phyloP scores from a whole-genome alignment of 768 basidiomycete species.

The Tulasnella sp. region DNA sequence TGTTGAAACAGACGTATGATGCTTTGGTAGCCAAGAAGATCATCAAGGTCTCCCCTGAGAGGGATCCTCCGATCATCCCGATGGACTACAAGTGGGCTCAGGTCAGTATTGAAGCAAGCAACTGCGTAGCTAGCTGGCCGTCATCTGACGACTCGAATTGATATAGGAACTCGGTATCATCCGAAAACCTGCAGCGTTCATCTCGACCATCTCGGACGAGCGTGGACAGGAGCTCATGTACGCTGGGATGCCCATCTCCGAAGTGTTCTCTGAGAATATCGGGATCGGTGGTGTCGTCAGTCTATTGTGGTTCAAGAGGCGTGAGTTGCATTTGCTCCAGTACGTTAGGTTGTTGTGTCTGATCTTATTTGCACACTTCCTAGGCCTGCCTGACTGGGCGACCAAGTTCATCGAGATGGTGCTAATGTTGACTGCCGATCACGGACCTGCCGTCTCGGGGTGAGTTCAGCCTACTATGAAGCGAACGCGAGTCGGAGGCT shows the following conservation, averaged over 20 bases:
- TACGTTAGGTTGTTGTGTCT: neutral
- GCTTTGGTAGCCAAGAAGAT: conserved; percentile 57
- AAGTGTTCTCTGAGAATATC: conserved; percentile 96
- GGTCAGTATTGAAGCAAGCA: conserved; percentile 18
- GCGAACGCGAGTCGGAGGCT: neutral
- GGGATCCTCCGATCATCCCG: conserved; percentile 91
- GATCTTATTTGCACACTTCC: neutral
- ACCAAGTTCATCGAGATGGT: conserved; percentile 99
- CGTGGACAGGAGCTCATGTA: conserved; percentile 97
- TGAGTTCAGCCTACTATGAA: conserved; percentile 23
- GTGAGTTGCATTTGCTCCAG: conserved; percentile 17
- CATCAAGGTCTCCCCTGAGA: conserved; percentile 63
- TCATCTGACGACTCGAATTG: neutral
- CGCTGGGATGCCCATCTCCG: conserved; percentile 97
- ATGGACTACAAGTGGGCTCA: conserved; percentile 99
- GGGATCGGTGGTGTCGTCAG: conserved; percentile 94
- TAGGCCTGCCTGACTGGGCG: conserved; percentile 73
- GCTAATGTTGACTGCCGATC: conserved; percentile 96
- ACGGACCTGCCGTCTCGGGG: conserved; percentile 94
- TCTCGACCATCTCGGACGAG: conserved; percentile 98
- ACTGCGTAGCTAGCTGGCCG: neutral
- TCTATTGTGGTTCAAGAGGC: conserved; percentile 96
- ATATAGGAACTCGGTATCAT: conserved; percentile 79
- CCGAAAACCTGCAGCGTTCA: conserved; percentile 97
- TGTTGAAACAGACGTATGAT: conserved; percentile 78